Base-by-base conservation (phyloP, 768 basidiomycete genomes). In the Tremella mesenterica region DNA sequence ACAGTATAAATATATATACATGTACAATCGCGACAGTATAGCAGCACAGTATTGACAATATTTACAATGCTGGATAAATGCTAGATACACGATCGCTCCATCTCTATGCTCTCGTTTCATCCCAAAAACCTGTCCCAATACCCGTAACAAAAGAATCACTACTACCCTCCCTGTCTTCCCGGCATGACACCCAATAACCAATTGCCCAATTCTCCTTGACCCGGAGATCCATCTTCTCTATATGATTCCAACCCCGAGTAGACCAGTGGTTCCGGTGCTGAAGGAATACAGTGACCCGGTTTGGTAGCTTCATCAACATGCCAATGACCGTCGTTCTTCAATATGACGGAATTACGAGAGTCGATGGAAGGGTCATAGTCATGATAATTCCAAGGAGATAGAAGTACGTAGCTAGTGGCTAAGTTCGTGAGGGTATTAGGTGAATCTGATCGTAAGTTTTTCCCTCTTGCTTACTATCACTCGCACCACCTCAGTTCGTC, bases 361-460 rank as follows among this genome's bases (percentile, higher is more conserved):
- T 83, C 81, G 72, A 83, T 77, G 12, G 82, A 81, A 49, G 81
- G 74, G 61, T 84, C 82, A 47, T 76, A 74, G 63, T 84, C 82
- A 67, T 82, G 81, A 74, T 79, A 84, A 69, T 84, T 84, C 59
- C 83, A 75, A 3, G 82, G 83, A 0, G 80, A 78, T 13, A 84
- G 67, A 53, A 81, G 73, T 65, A 84, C 81, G 60, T 81, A 49
- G 0, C 44, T 33, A 31, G 44, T 36, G 6, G 59, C 53, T 6
- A 59, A 41, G 38, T 64, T 64, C 20, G 63, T 64, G 7, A 58
- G 38, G 27, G 55, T 68, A 47, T 46, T 56, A n/a, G 47, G 47
- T 23, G 47, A 48, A 48, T 44, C 31, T 33, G 30, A 5, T 3
- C 13, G 36, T 44, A 34, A 33, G 45, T 29, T n/a, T 14, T 31